Conservation (phyloP, 2,329 filamentous ascomycete genomes). For the Hypoxylon sp. region DNA sequence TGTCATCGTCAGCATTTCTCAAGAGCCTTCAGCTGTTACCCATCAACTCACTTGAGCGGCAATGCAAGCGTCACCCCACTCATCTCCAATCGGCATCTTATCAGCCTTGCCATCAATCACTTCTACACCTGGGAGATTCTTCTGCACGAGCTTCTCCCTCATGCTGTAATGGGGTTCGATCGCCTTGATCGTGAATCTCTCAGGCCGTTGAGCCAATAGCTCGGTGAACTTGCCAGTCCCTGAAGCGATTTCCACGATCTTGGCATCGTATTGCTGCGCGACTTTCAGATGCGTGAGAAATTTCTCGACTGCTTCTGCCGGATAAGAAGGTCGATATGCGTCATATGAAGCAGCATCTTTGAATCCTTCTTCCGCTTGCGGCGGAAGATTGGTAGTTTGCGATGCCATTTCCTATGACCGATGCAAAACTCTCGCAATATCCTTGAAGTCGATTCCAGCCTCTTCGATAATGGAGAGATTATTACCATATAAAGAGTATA, state of each 20-base stretch:
- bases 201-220: slow-evolving; percentile 67
- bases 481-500: neutral
- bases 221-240: slow-evolving; percentile 80
- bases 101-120: slow-evolving; percentile 70
- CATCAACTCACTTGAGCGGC: slow-evolving; percentile 70
- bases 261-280: slow-evolving; percentile 58
- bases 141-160: slow-evolving; percentile 70
- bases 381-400: slow-evolving; percentile 40
- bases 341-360: slow-evolving; percentile 74
- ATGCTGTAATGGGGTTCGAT: slow-evolving; percentile 76
- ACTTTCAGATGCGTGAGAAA: slow-evolving; percentile 70
- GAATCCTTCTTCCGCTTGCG: slow-evolving; percentile 71
- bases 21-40: neutral
- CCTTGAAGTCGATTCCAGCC: neutral
- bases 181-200: slow-evolving; percentile 70
- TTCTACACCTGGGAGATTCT: slow-evolving; percentile 66
- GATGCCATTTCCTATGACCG: slow-evolving; percentile 38
- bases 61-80: slow-evolving; percentile 73
- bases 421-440: neutral
- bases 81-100: slow-evolving; percentile 66
- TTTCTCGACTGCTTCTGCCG: slow-evolving; percentile 65
- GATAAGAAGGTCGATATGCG: slow-evolving; percentile 75
- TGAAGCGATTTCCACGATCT: slow-evolving; percentile 73
- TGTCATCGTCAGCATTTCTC: slow-evolving; percentile 24
- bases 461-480: neutral